Evolutionary conservation across 2,329 filamentous ascomycete genomes (phyloP), one percentile per base, ranked within the genome.

Genomic region (Stenocarpella maydis): DNA sequence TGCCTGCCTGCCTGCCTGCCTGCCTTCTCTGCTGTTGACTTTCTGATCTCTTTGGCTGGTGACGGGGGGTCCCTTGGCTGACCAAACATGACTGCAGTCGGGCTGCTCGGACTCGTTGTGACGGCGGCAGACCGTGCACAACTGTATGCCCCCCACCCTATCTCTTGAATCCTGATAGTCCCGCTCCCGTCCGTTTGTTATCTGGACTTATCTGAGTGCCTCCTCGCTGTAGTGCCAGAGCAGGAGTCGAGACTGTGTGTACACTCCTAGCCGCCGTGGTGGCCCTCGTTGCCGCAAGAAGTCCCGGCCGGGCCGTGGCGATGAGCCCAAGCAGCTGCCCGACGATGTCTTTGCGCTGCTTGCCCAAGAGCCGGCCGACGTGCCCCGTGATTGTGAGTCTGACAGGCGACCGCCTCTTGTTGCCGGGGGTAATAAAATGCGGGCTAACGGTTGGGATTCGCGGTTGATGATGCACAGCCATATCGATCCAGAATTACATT

Each of bases 101-200:
- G 69, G 78, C 81, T 63, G 82, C 82, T 43, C 79, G 82, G 58
- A 84, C 81, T 61, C 80, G 83, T 72, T 85, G 83, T 73, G 83
- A 85, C 74, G 83, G 83, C 49, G 80, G 82, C 52, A 76, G 76
- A 52, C 78, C 79, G 45, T 85, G 83, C 75, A 75, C 78, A 67
- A 83, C 79, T 77, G 82, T 84, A 79, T 74, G 80, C 74, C 45
- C 66, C 69, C 66, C 41, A 34, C 14, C n/a, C n/a, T n/a, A n/a
- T 7, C n/a, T 19, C 28, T 19, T 28, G 17, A 45, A 15, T 14
- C 9, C 53, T 41, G n/a, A 17, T 54, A 66, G 63, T 54, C 68
- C 55, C 52, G 37, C 37, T 49, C 54, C 61, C 34, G 47, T 52
- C 61, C 39, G 50, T 63, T 72, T 47, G n/a, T 66, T 54, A 50